Percentiles rank a stretch among this genome's conserved stretches.
Evolutionary conservation across 73 alveolate genomes (phyloP).

Genomic region (Tetrahymena malaccensis): DNA sequence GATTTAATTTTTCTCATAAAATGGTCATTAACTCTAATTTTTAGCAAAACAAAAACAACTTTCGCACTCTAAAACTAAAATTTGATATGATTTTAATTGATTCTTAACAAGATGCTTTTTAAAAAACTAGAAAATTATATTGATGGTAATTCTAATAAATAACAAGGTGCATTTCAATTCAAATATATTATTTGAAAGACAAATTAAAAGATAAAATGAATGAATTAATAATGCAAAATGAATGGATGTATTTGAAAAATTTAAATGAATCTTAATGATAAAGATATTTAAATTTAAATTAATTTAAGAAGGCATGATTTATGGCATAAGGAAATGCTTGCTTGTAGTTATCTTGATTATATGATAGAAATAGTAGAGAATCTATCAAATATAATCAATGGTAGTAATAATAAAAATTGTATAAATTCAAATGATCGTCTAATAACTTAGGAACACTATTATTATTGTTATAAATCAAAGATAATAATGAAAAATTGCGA

Average conservation of each 20-base stretch:
- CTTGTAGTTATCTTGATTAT: not conserved
- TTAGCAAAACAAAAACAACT: too few species aligned
- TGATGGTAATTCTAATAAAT: too few species aligned
- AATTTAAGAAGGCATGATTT: not conserved
- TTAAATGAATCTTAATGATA: not conserved
- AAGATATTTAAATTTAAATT: not conserved
- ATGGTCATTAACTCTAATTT: not conserved
- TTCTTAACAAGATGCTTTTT: not conserved
- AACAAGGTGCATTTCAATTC: not conserved
- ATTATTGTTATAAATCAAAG: too few species aligned
- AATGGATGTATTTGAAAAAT: not conserved
- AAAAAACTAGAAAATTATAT: not conserved
- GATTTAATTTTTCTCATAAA: not conserved
- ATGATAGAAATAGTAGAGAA: not conserved
- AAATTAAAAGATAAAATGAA: not conserved
- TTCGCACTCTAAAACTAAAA: not conserved
- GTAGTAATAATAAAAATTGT: not conserved
- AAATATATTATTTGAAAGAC: too few species aligned
- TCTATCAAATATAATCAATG: not conserved
- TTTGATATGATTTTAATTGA: too few species aligned
- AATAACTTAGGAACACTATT: not conserved
- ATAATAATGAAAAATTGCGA: not conserved
- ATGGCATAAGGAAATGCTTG: not conserved
- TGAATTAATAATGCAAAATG: not conserved
- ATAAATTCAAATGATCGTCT: not conserved